Percentiles rank a stretch among this genome's conserved stretches.
phyloP scores from a whole-genome alignment of 2,329 filamentous ascomycete genomes.

The Cercospora janseana region DNA sequence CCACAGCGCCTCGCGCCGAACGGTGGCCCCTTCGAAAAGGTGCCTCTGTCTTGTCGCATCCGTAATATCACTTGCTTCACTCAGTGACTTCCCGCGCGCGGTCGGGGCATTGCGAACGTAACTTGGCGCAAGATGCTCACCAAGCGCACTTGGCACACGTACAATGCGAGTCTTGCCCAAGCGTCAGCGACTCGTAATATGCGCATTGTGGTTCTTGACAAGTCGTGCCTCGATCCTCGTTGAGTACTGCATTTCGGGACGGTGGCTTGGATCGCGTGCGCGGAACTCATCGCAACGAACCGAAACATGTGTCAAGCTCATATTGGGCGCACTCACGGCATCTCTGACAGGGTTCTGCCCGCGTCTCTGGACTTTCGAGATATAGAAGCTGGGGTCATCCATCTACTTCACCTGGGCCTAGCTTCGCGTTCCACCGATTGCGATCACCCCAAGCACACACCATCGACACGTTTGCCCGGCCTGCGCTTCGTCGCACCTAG shows the following conservation, averaged over 20 bases:
- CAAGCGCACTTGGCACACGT: too few relatives aligned
- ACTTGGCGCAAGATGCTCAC: too few relatives aligned
- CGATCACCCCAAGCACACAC: slow-evolving; percentile 4
- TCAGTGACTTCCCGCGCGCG: too few relatives aligned
- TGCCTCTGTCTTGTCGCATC: too few relatives aligned
- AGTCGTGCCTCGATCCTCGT: slow-evolving; percentile 7
- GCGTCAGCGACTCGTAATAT: too few relatives aligned
- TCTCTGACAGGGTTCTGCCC: slow-evolving; percentile 6
- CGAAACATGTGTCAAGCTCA: slow-evolving; percentile 9
- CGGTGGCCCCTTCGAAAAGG: too few relatives aligned
- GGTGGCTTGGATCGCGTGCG: background rate
- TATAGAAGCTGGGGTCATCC: slow-evolving; percentile 12
- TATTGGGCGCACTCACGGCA: slow-evolving; percentile 5
- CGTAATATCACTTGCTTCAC: too few relatives aligned
- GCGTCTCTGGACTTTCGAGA: slow-evolving; percentile 4
- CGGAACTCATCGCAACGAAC: slow-evolving; percentile 1
- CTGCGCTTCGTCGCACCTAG: background rate
- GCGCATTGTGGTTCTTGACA: background rate
- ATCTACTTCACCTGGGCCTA: slow-evolving; percentile 7
- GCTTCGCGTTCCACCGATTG: slow-evolving; percentile 7
- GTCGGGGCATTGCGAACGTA: too few relatives aligned
- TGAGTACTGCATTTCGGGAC: slow-evolving; percentile 4
- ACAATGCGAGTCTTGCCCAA: too few relatives aligned
- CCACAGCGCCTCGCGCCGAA: too few relatives aligned
- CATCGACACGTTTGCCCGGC: slow-evolving; percentile 1